Percentiles rank a stretch among this genome's conserved stretches.
phyloP scores from a whole-genome alignment of 768 basidiomycete genomes.

The Lanmaoa rubissima region DNA sequence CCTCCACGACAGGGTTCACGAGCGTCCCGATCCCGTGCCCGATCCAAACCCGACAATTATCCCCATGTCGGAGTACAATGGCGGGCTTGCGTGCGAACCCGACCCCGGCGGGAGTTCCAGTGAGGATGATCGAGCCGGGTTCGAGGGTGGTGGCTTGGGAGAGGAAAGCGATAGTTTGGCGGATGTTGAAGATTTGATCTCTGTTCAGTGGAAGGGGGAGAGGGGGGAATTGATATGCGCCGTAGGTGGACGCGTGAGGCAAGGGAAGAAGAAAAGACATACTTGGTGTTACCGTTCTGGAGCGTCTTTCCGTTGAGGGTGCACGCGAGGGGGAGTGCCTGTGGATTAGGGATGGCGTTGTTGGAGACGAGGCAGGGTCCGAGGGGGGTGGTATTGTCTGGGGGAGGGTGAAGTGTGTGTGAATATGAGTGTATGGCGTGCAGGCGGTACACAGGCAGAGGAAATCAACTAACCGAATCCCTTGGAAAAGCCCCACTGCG shows the following conservation, averaged over 20 bases:
- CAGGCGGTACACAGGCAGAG: not conserved
- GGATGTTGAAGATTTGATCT: slow-evolving; percentile 78
- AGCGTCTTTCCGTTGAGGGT: slow-evolving; percentile 63
- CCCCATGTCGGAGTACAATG: slow-evolving; percentile 69
- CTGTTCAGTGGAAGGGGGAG: slow-evolving; percentile 35
- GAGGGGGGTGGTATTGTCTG: slow-evolving; percentile 53
- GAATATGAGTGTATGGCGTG: not conserved
- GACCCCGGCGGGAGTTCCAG: slow-evolving; percentile 79
- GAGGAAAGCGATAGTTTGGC: slow-evolving; percentile 74
- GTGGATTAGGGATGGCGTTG: slow-evolving; percentile 61
- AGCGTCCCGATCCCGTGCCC: slow-evolving; percentile 77
- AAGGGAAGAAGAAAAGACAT: not conserved
- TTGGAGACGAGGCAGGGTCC: slow-evolving; percentile 81
- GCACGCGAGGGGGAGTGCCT: slow-evolving; percentile 58
- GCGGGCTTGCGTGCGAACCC: slow-evolving; percentile 75
- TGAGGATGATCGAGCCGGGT: slow-evolving; percentile 80
- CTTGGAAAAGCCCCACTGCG: slow-evolving; percentile 89
- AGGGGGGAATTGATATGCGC: not conserved
- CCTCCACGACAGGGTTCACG: slow-evolving; percentile 76
- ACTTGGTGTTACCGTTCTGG: slow-evolving; percentile 82
- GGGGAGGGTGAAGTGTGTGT: too few species aligned
- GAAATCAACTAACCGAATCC: slow-evolving; percentile 58
- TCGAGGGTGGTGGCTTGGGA: slow-evolving; percentile 83
- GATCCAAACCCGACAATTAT: slow-evolving; percentile 66
- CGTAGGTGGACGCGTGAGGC: not conserved